Evolutionary conservation across 2,329 filamentous ascomycete genomes (phyloP).

Genomic region (Pseudogymnoascus sp.): DNA sequence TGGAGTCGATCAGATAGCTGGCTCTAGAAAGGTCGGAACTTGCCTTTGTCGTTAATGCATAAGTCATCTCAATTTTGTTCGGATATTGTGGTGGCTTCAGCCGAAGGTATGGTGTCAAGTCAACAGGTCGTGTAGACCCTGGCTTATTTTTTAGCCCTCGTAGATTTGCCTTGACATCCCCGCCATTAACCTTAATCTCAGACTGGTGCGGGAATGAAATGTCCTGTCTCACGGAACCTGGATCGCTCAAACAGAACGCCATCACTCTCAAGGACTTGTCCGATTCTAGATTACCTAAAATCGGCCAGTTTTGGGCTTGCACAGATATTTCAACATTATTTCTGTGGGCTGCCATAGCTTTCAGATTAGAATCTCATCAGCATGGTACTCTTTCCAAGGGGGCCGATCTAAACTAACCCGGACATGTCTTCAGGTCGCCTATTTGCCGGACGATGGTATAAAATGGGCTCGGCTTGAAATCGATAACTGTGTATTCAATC

Average conservation of each 20-base stretch:
- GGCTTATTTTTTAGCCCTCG: slow-evolving; percentile 94
- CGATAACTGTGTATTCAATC: slow-evolving; percentile 24
- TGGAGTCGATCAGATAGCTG: slow-evolving; percentile 14
- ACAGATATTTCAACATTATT: slow-evolving; percentile 49
- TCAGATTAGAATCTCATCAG: slow-evolving; percentile 6
- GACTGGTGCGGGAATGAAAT: slow-evolving; percentile 87
- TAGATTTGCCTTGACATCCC: slow-evolving; percentile 85
- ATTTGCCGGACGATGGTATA: slow-evolving; percentile 62
- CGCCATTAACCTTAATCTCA: slow-evolving; percentile 82
- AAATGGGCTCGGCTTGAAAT: slow-evolving; percentile 76
- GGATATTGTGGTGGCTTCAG: slow-evolving; percentile 58
- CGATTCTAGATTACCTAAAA: slow-evolving; percentile 17
- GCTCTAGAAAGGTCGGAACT: slow-evolving; percentile 25
- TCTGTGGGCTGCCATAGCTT: slow-evolving; percentile 28
- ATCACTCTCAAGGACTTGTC: slow-evolving; percentile 53
- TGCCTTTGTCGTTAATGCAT: slow-evolving; percentile 84
- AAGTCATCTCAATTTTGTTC: slow-evolving; percentile 79
- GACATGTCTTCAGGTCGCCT: slow-evolving; percentile 57
- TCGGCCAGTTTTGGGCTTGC: slow-evolving; percentile 40
- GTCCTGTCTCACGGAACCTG: slow-evolving; percentile 55
- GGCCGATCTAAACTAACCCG: slow-evolving; percentile 47
- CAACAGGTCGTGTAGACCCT: slow-evolving; percentile 85
- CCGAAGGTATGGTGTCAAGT: slow-evolving; percentile 72
- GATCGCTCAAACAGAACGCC: slow-evolving; percentile 71
- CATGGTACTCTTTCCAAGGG: background rate